These are phyloP conservation scores for Populus euphratica DNA, from an alignment of 345 rosid species.

Conservation along the genomic window DNA sequence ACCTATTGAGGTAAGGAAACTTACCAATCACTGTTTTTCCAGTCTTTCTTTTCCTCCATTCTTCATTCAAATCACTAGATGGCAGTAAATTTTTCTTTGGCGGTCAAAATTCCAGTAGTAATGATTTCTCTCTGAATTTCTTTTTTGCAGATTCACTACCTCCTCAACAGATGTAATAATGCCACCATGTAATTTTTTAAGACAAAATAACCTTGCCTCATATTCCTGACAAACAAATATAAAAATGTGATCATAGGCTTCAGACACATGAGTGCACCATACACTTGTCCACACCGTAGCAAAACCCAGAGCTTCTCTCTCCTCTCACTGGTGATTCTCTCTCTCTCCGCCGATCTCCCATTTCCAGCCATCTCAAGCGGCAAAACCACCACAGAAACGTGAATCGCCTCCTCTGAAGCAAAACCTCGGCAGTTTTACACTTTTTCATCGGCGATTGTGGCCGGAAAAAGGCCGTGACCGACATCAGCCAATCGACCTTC, in stretches of 20 bases:
- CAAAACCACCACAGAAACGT: too few species aligned
- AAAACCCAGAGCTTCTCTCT: too few species aligned
- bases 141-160: constrained; percentile 64
- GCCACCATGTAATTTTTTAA: constrained; percentile 63
- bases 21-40: constrained; percentile 71
- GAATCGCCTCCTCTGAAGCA: too few species aligned
- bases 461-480: too few species aligned
- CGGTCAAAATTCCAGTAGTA: constrained; percentile 68
- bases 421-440: too few species aligned
- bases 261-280: too few species aligned
- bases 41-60: constrained; percentile 56
- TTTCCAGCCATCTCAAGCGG: too few species aligned
- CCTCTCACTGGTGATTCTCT: too few species aligned
- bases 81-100: constrained; percentile 38
- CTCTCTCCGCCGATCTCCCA: too few species aligned
- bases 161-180: constrained; percentile 73
- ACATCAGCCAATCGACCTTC: too few species aligned
- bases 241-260: neutral
- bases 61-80: constrained; percentile 35
- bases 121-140: constrained; percentile 70
- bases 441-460: too few species aligned
- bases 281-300: too few species aligned
- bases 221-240: constrained; percentile 51
- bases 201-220: constrained; percentile 84
- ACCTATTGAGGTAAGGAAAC: constrained; percentile 25